Base-by-base conservation (phyloP, 2,329 filamentous ascomycete genomes). In the Xylaria hypoxylon region DNA sequence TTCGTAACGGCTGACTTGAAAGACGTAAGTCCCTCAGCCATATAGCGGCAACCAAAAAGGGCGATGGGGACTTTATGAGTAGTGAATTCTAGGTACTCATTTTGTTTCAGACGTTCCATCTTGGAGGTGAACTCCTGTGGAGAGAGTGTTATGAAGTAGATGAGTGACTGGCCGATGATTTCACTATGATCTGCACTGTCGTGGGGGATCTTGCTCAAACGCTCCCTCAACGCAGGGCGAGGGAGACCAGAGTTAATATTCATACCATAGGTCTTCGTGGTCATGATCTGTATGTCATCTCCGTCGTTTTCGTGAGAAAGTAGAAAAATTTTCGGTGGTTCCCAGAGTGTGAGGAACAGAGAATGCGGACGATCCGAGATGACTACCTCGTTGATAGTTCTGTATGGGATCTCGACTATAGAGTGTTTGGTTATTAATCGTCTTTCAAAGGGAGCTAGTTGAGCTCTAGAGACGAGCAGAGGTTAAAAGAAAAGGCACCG, bases 321-420 rank as follows among this genome's bases (percentile, higher is more conserved):
- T 6, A 35, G 42, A 59, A 86, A 87, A 58, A 87, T 83, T 1
- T 80, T 79, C 0, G 87, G 87, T 1, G 86, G 80, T 33, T 84
- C 81, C 22, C 73, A 79, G 8, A 90, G 81, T 0, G 86, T 84
- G 2, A 90, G 70, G 0, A 83, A 84, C 17, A 88, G 72, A 0
- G 79, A 77, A 2, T 67, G 77, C 61, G 68, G 79, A 56, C 22
- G 72, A 38, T 35, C 75, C 74, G 76, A 80, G 71, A 77, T 73
- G 2, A 86, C 76, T 8, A 84, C 72, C 56, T 86, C 82, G 31
- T 83, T 68, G 35, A 87, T 82, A 1, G 79, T 84, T 22, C 80
- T 79, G 42, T 85, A 83, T 0, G 83, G 78, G 15, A 89, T 82
- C 55, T 86, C 82, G 38, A 88, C 77, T 68, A 44, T 5, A 50